Conservation (phyloP, 257 asterid species). For the Eustoma russellianum region DNA sequence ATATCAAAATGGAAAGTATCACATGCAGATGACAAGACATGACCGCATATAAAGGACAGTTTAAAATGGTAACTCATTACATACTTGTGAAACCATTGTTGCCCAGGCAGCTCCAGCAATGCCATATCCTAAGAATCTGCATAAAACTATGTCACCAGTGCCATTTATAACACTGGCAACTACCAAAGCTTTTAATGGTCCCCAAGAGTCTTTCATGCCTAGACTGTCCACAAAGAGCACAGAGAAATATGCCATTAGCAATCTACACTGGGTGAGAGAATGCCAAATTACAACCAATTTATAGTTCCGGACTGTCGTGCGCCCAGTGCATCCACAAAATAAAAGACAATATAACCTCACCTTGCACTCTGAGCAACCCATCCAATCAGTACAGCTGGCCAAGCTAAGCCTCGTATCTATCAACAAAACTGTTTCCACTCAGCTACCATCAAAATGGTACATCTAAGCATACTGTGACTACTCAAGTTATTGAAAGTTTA, state of each 20-base stretch:
- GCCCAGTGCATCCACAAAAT: not conserved
- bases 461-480: not conserved
- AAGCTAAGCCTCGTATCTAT: constrained; percentile 91
- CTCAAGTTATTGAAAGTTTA: not conserved
- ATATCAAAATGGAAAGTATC: not conserved
- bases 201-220: constrained; percentile 99
- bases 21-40: constrained; percentile 1
- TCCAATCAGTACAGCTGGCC: constrained; percentile 96
- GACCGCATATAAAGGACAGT: no score
- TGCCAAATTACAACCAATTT: no score
- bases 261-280: no score
- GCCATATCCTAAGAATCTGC: constrained; percentile 77
- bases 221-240: constrained; percentile 41
- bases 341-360: constrained; percentile 19
- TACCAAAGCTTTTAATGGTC: constrained; percentile 89
- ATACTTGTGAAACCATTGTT: constrained; percentile 90
- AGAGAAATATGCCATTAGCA: not conserved
- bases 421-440: constrained; percentile 14
- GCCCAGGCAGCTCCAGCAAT: constrained; percentile 99
- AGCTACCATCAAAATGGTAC: constrained; percentile 7
- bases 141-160: constrained; percentile 71
- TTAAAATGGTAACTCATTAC: constrained; percentile 2
- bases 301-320: no score
- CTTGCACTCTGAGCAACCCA: constrained; percentile 99
- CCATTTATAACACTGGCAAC: constrained; percentile 82